phyloP scores from a whole-genome alignment of 345 rosid species.

The Excoecaria cochinchinensis region DNA sequence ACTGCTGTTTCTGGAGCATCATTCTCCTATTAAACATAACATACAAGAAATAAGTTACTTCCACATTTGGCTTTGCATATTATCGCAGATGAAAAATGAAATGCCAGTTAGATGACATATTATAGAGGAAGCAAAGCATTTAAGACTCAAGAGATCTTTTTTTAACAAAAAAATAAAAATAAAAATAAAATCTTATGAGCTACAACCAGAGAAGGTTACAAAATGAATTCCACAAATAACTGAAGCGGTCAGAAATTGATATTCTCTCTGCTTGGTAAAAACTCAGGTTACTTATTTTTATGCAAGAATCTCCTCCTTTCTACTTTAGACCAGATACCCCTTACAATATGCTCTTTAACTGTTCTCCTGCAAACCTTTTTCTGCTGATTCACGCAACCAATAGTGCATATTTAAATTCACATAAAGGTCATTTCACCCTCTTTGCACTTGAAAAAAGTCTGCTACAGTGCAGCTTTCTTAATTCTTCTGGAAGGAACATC shows the following conservation, averaged over 20 bases:
- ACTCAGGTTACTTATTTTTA: neutral
- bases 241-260: neutral
- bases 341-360: neutral
- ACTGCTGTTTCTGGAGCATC: slow-evolving; percentile 92
- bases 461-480: neutral
- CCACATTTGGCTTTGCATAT: slow-evolving; percentile 2
- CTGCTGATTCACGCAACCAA: neutral
- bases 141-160: slow-evolving; percentile 4
- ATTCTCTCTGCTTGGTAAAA: neutral
- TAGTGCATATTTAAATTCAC: neutral
- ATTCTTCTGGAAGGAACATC: neutral
- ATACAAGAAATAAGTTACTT: slow-evolving; percentile 5
- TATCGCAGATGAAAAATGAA: neutral
- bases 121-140: slow-evolving; percentile 1
- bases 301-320: neutral
- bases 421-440: neutral
- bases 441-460: too few species aligned
- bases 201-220: neutral
- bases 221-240: neutral
- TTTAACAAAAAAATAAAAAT: neutral
- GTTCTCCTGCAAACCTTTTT: slow-evolving; percentile 4
- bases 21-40: slow-evolving; percentile 52
- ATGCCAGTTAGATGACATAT: neutral
- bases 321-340: neutral
- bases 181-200: neutral